A percentile compares a stretch with the other conserved stretches of the same genome.
These are phyloP conservation scores for Lactarius akahatsu DNA, from an alignment of 768 basidiomycete species.

Conservation along the genomic window DNA sequence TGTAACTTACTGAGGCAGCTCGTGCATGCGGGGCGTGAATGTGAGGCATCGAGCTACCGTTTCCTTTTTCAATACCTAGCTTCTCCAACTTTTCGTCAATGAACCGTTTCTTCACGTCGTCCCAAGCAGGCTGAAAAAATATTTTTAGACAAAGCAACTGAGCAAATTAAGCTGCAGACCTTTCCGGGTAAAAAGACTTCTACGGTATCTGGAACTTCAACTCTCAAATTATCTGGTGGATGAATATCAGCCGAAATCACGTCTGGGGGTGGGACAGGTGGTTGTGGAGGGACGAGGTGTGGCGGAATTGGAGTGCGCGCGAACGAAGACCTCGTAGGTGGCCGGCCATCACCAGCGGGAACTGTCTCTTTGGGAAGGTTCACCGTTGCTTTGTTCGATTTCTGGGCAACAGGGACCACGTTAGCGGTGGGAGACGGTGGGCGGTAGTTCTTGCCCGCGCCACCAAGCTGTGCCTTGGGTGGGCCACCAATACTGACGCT, in stretches of 20 bases:
- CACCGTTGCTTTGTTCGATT: conserved; percentile 66
- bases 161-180: conserved; percentile 42
- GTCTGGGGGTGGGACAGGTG: conserved; percentile 35
- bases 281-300: conserved; percentile 38
- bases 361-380: conserved; percentile 72
- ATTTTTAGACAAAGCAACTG: conserved; percentile 10
- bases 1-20: conserved; percentile 71
- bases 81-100: conserved; percentile 83
- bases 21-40: conserved; percentile 77
- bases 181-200: conserved; percentile 84
- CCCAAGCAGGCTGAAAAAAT: conserved; percentile 63
- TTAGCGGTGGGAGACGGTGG: conserved; percentile 50
- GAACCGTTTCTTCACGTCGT: conserved; percentile 61
- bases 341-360: conserved; percentile 39
- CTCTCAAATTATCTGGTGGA: conserved; percentile 64
- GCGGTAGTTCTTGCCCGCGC: conserved; percentile 73
- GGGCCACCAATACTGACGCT: conserved; percentile 78
- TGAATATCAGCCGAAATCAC: conserved; percentile 51
- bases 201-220: conserved; percentile 58
- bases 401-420: conserved; percentile 33
- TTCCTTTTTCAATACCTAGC: conserved; percentile 72
- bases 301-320: conserved; percentile 56
- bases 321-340: conserved; percentile 50
- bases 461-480: conserved; percentile 83
- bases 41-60: conserved; percentile 50